phyloP scores from a whole-genome alignment of 1,139 yeast species.

The Geotrichum australiense region DNA sequence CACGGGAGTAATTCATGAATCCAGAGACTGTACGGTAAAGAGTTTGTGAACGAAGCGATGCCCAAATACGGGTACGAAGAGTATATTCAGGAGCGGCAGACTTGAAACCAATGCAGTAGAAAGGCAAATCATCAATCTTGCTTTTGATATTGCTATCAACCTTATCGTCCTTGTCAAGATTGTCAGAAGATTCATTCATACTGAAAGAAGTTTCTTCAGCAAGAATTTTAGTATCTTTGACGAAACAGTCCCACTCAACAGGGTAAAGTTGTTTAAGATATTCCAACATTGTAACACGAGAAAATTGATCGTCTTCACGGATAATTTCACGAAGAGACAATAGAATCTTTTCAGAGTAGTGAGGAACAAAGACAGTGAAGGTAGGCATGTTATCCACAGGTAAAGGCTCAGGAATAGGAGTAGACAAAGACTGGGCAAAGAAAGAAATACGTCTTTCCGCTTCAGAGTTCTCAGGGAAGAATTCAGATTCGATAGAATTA shows the following conservation, averaged over 20 bases:
- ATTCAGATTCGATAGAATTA: conserved; percentile 88
- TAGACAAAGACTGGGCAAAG: conserved; percentile 97
- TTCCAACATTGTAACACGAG: conserved; percentile 93
- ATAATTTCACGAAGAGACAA: conserved; percentile 93
- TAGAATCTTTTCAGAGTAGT: conserved; percentile 93
- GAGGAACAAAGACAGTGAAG: conserved; percentile 95
- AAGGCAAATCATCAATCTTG: conserved; percentile 94
- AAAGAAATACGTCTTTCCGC: conserved; percentile 99
- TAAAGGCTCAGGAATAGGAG: conserved; percentile 96
- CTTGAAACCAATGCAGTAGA: conserved; percentile 98
- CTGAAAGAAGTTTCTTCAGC: conserved; percentile 66
- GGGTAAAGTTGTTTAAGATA: conserved; percentile 97
- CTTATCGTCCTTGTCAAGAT: conserved; percentile 47
- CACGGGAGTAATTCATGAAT: conserved; percentile 98
- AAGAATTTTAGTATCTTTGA: conserved; percentile 93
- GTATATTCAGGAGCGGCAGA: conserved; percentile 99
- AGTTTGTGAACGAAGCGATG: conserved; percentile 96
- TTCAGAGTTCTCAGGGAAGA: conserved; percentile 92
- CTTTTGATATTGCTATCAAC: conserved; percentile 65
- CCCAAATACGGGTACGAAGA: conserved; percentile 98
- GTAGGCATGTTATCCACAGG: conserved; percentile 99
- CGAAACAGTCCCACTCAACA: conserved; percentile 99
- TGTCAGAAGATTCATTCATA: conserved; percentile 26
- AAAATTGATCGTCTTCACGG: conserved; percentile 97
- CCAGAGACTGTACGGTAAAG: conserved; percentile 98